Percentiles rank a stretch among this genome's conserved stretches.
Conservation (phyloP, 23 red algal genomes). For the Pyropia haitanensis region DNA sequence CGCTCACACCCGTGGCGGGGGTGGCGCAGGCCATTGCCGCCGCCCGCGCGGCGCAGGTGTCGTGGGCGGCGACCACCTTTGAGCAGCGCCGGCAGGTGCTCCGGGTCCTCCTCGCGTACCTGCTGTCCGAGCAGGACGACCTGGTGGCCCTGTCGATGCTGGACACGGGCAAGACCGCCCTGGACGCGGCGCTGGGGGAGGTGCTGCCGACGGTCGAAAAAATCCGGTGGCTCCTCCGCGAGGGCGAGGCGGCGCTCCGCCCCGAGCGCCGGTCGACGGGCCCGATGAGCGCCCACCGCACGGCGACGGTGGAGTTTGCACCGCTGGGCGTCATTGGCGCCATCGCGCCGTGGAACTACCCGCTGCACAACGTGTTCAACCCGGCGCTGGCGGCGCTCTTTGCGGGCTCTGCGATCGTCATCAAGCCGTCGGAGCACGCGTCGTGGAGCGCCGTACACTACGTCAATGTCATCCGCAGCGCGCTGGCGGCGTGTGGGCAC, state of each 20-base stretch:
- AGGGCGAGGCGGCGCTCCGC: conserved; percentile 61
- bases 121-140: conserved; percentile 46
- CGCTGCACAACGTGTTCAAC: conserved; percentile 95
- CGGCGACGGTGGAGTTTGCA: conserved; percentile 64
- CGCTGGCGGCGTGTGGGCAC: conserved; percentile 50
- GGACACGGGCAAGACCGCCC: conserved; percentile 79
- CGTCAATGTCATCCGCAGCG: conserved; percentile 43
- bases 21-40: conserved; percentile 11
- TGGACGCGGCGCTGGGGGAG: conserved; percentile 88
- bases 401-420: conserved; percentile 82
- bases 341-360: conserved; percentile 99
- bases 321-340: conserved; percentile 94
- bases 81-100: conserved; percentile 33
- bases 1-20: conserved; percentile 3
- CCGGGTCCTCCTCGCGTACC: conserved; percentile 23
- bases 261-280: conserved; percentile 67
- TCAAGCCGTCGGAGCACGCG: conserved; percentile 85
- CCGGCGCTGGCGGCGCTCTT: conserved; percentile 77
- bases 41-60: conserved; percentile 33
- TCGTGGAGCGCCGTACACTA: conserved; percentile 59
- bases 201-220: conserved; percentile 88
- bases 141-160: conserved; percentile 13
- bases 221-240: conserved; percentile 75
- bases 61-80: conserved; percentile 44
- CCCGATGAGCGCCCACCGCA: conserved; percentile 68